phyloP scores from a whole-genome alignment of 1,139 yeast genomes.

The Candida labiduridarum region DNA sequence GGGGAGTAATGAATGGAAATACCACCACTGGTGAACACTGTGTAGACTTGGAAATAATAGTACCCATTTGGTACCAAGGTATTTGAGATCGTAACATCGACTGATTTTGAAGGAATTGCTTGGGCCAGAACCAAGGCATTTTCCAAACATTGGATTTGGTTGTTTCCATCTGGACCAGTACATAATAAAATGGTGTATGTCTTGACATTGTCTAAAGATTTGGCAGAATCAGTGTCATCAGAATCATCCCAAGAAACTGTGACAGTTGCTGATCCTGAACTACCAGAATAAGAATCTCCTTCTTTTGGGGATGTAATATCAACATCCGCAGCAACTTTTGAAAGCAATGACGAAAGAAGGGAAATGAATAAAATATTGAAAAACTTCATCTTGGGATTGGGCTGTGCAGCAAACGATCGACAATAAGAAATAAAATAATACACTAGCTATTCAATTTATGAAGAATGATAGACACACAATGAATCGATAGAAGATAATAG shows the following conservation, averaged over 20 bases:
- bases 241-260: conserved; percentile 58
- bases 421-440: background rate
- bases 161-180: conserved; percentile 57
- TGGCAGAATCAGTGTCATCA: conserved; percentile 45
- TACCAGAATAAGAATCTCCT: conserved; percentile 52
- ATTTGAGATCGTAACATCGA: conserved; percentile 45
- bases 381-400: conserved; percentile 1
- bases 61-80: conserved; percentile 59
- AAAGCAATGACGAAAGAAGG: conserved; percentile 7
- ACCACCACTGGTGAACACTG: conserved; percentile 44
- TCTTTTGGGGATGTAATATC: conserved; percentile 51
- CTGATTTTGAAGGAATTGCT: conserved; percentile 27
- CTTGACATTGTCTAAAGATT: conserved; percentile 40
- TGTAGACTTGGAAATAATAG: conserved; percentile 69
- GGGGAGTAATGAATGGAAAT: conserved; percentile 71
- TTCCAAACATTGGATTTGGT: conserved; percentile 43
- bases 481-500: background rate
- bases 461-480: background rate
- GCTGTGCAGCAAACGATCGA: background rate
- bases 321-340: conserved; percentile 51
- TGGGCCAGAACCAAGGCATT: conserved; percentile 25
- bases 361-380: conserved; percentile 5
- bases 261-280: conserved; percentile 51
- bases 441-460: background rate
- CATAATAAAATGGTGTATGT: conserved; percentile 61